Conservation (phyloP, 1,139 yeast species). For the Kurtzmaniella quercitrusa region DNA sequence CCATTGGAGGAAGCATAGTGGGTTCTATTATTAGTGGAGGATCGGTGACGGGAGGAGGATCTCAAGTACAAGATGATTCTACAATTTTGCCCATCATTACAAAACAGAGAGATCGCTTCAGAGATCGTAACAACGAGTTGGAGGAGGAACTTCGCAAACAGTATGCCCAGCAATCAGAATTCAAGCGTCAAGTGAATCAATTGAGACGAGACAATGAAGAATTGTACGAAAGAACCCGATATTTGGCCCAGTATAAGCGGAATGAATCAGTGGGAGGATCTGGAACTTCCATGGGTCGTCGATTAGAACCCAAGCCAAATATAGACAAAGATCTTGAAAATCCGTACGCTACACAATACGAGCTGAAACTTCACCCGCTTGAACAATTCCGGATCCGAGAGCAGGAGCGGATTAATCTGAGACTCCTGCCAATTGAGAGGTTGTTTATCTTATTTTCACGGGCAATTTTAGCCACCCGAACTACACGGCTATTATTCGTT, state of each 20-base stretch:
- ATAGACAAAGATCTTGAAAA: conserved; percentile 49
- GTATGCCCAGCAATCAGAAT: conserved; percentile 48
- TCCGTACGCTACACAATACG: conserved; percentile 61
- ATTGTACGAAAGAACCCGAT: conserved; percentile 77
- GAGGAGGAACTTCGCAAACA: conserved; percentile 76
- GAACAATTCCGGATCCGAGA: conserved; percentile 79
- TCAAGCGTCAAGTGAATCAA: conserved; percentile 59
- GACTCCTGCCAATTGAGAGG: conserved; percentile 74
- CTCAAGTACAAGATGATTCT: conserved; percentile 24
- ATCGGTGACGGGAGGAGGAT: conserved; percentile 6
- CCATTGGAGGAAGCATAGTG: conserved; percentile 28
- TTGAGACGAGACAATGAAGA: conserved; percentile 73
- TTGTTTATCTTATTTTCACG: conserved; percentile 72
- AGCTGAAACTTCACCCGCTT: conserved; percentile 76
- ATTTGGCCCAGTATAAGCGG: conserved; percentile 52
- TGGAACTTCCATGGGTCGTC: background rate
- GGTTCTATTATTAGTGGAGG: conserved; percentile 35
- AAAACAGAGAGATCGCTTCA: conserved; percentile 90
- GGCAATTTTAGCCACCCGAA: conserved; percentile 67
- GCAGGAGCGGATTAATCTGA: conserved; percentile 68
- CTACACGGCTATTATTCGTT: conserved; percentile 69
- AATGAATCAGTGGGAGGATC: conserved; percentile 1
- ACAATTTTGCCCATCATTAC: conserved; percentile 84
- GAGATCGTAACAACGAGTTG: conserved; percentile 72
- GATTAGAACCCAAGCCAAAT: conserved; percentile 30